Evolutionary conservation across 78 protist genomes (phyloP).

Genomic region (Paratrimastix pyriformis): DNA sequence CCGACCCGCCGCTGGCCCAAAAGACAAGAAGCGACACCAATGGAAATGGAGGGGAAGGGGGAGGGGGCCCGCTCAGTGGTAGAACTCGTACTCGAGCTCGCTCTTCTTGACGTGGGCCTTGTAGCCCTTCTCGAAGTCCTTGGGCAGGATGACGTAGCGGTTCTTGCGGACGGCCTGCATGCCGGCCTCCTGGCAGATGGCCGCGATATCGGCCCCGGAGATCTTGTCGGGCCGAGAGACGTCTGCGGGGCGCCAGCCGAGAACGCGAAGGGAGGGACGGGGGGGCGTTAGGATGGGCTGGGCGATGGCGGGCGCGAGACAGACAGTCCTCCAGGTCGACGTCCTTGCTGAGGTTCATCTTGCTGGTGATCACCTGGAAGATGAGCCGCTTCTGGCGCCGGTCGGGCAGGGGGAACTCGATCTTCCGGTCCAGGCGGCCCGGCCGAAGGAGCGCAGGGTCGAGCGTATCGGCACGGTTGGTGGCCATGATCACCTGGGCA

Average conservation of each 20-base stretch:
- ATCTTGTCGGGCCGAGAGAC: constrained; percentile 91
- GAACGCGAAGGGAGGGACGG: not conserved
- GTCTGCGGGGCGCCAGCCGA: constrained; percentile 15
- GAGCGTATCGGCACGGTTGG: constrained; percentile 96
- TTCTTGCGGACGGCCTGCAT: constrained; percentile 99
- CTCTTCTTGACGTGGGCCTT: constrained; percentile 40
- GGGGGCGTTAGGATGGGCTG: not conserved
- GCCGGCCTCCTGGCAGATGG: constrained; percentile 99
- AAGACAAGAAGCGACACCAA: no score
- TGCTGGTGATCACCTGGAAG: constrained; percentile 83
- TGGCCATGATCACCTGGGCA: constrained; percentile 96
- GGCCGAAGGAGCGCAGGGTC: constrained; percentile 99
- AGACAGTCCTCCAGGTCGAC: constrained; percentile 97
- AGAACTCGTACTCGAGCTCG: constrained; percentile 27
- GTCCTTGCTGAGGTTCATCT: constrained; percentile 96
- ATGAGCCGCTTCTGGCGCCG: constrained; percentile 96
- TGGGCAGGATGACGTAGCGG: constrained; percentile 89
- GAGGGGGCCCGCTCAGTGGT: constrained; percentile 26
- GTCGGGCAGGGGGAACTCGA: constrained; percentile 97
- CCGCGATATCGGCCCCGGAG: constrained; percentile 88
- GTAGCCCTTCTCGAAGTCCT: constrained; percentile 95
- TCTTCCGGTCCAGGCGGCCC: constrained; percentile 93
- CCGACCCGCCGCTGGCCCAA: no score
- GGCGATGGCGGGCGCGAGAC: no score
- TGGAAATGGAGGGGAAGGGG: no score